Percentiles rank a stretch among this genome's conserved stretches.
Conservation (phyloP, 306 rosid species). For the Medicago truncatula region DNA sequence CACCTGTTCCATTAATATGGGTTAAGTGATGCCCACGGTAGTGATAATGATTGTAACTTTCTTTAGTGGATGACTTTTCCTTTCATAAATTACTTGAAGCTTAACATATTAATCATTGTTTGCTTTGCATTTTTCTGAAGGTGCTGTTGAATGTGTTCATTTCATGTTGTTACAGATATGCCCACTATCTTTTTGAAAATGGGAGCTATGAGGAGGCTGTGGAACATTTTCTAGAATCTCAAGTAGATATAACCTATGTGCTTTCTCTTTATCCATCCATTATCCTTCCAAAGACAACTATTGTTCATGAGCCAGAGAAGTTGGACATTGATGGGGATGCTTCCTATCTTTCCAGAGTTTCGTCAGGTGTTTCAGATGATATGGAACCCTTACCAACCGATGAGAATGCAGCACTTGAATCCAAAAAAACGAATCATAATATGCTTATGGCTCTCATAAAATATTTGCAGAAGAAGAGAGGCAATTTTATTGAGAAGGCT, state of each 20-base stretch:
- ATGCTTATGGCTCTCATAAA: constrained; percentile 97
- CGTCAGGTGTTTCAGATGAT: constrained; percentile 88
- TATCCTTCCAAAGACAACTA: constrained; percentile 78
- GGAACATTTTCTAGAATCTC: constrained; percentile 95
- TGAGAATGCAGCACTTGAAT: constrained; percentile 72
- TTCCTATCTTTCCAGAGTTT: constrained; percentile 71
- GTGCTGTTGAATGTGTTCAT: constrained; percentile 41
- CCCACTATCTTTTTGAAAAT: constrained; percentile 93
- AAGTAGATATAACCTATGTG: constrained; percentile 86
- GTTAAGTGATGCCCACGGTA: constrained; percentile 10
- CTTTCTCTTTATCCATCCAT: constrained; percentile 88
- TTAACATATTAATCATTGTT: constrained; percentile 29
- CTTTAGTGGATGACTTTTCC: constrained; percentile 19
- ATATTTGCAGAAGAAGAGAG: constrained; percentile 89
- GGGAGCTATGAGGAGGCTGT: constrained; percentile 96
- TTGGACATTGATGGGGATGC: constrained; percentile 73
- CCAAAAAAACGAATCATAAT: constrained; percentile 90
- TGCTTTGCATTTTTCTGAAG: constrained; percentile 4
- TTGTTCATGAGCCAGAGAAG: constrained; percentile 75
- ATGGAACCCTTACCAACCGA: constrained; percentile 70
- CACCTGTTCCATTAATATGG: not conserved
- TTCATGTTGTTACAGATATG: constrained; percentile 66
- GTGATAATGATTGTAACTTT: constrained; percentile 21
- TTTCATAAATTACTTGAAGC: constrained; percentile 10
- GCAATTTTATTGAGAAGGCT: constrained; percentile 82